Evolutionary conservation across 306 rosid genomes (phyloP).

Genomic region (Macrotyloma uniflorum): DNA sequence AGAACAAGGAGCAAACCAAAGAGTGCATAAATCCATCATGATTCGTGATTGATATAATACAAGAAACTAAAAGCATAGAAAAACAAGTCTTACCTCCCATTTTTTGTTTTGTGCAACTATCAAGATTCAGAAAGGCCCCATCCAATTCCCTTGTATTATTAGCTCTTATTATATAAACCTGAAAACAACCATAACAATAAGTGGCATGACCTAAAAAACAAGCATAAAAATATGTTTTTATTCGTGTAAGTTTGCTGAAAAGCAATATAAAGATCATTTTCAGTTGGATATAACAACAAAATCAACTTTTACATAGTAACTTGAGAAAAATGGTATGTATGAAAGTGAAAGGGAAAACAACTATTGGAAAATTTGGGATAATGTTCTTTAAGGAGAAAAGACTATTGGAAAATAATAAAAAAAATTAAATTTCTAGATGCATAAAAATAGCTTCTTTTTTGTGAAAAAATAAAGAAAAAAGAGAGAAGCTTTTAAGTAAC

Average conservation of each 20-base stretch:
- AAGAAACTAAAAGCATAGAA: conserved; percentile 13
- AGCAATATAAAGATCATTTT: too few relatives aligned
- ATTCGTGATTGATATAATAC: conserved; percentile 8
- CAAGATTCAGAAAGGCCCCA: conserved; percentile 61
- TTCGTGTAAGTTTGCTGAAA: too few relatives aligned
- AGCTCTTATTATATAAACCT: conserved; percentile 74
- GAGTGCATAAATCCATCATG: not conserved
- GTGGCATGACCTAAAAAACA: not conserved
- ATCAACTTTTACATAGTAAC: not conserved
- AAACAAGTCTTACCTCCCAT: conserved; percentile 59
- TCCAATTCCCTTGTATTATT: conserved; percentile 61
- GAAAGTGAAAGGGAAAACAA: too few relatives aligned
- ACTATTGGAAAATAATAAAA: too few relatives aligned
- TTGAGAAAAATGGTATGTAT: not conserved
- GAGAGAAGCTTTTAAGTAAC: too few relatives aligned
- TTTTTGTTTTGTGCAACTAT: conserved; percentile 48
- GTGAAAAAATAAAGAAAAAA: too few relatives aligned
- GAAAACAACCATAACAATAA: conserved; percentile 12
- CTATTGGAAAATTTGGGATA: too few relatives aligned
- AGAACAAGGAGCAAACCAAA: conserved; percentile 31
- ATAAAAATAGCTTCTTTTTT: too few relatives aligned
- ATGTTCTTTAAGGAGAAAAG: too few relatives aligned
- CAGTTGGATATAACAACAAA: not conserved
- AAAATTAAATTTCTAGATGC: too few relatives aligned
- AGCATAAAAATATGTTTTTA: not conserved